Evolutionary conservation across 768 basidiomycete species (phyloP).

Genomic region (Tricholoma sp.): DNA sequence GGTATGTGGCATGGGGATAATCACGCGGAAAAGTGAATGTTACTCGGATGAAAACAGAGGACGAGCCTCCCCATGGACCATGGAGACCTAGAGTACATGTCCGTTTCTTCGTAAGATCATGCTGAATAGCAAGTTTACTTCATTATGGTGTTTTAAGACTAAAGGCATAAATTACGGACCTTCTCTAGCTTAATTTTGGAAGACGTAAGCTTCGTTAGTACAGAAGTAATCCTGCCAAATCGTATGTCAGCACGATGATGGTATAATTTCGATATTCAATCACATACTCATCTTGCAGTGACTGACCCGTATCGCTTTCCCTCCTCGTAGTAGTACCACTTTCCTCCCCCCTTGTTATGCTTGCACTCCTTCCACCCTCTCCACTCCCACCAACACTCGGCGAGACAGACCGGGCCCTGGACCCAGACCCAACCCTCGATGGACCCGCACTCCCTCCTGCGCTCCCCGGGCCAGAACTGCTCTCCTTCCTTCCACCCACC

Average conservation of each 20-base stretch:
- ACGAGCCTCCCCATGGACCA: slow-evolving; percentile 87
- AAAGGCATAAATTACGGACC: slow-evolving; percentile 32
- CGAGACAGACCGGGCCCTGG: slow-evolving; percentile 24
- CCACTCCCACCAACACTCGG: slow-evolving; percentile 8
- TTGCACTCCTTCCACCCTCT: slow-evolving; percentile 41
- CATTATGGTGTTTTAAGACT: background rate
- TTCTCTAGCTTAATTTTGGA: slow-evolving; percentile 84
- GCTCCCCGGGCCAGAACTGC: slow-evolving; percentile 52
- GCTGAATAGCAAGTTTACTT: slow-evolving; percentile 29
- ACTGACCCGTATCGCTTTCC: slow-evolving; percentile 34
- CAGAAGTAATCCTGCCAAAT: slow-evolving; percentile 59
- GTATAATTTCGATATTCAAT: background rate
- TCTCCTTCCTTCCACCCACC: slow-evolving; percentile 50
- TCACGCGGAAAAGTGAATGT: slow-evolving; percentile 85
- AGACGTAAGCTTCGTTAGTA: slow-evolving; percentile 57
- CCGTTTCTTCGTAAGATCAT: slow-evolving; percentile 66
- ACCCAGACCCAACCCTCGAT: slow-evolving; percentile 43
- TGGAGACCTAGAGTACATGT: slow-evolving; percentile 83
- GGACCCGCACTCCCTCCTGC: slow-evolving; percentile 40
- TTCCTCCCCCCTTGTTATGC: slow-evolving; percentile 32
- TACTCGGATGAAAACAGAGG: slow-evolving; percentile 80
- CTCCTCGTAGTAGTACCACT: slow-evolving; percentile 12
- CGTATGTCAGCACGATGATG: background rate
- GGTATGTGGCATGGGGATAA: slow-evolving; percentile 64
- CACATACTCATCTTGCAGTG: slow-evolving; percentile 70